Evolutionary conservation across 495 filamentous ascomycete genomes (phyloP).

Genomic region (Wilcoxina mikolae): DNA sequence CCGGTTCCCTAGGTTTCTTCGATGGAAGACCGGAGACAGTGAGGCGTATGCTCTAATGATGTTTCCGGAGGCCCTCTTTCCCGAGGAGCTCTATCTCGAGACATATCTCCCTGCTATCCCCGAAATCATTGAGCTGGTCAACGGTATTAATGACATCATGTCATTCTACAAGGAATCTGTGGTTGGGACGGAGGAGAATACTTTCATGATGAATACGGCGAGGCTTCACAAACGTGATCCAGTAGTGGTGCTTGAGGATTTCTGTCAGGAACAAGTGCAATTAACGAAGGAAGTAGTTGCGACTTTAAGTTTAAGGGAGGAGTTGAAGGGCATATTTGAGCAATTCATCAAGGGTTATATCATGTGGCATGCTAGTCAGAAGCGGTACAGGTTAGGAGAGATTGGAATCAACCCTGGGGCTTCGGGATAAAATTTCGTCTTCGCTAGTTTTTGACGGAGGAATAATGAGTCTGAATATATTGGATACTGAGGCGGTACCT

Average conservation of each 20-base stretch:
- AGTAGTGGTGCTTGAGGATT: neutral
- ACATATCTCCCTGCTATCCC: slow-evolving; percentile 2
- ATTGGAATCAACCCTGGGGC: no score
- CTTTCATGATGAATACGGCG: neutral
- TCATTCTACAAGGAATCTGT: slow-evolving; percentile 10
- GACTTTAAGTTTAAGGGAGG: no score
- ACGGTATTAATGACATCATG: slow-evolving; percentile 8
- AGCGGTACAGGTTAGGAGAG: no score
- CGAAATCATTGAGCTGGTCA: slow-evolving; percentile 1
- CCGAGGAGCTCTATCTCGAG: slow-evolving; percentile 5
- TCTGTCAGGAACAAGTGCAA: no score
- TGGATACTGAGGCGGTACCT: no score
- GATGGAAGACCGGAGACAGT: slow-evolving; percentile 7
- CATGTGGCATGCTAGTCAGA: no score
- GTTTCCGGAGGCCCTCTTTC: slow-evolving; percentile 5
- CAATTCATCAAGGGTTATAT: no score
- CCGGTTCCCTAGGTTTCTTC: slow-evolving; percentile 5
- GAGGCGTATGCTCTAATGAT: neutral
- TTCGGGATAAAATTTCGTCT: no score
- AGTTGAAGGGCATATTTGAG: no score
- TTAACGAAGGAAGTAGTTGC: no score
- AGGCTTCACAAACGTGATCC: neutral
- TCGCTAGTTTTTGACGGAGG: no score
- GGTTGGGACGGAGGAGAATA: slow-evolving; percentile 5
- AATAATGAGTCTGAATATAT: no score